Percentiles rank a stretch among this genome's conserved stretches.
Evolutionary conservation across 2,329 filamentous ascomycete genomes (phyloP).

Genomic region (Pseudogymnoascus sp.): DNA sequence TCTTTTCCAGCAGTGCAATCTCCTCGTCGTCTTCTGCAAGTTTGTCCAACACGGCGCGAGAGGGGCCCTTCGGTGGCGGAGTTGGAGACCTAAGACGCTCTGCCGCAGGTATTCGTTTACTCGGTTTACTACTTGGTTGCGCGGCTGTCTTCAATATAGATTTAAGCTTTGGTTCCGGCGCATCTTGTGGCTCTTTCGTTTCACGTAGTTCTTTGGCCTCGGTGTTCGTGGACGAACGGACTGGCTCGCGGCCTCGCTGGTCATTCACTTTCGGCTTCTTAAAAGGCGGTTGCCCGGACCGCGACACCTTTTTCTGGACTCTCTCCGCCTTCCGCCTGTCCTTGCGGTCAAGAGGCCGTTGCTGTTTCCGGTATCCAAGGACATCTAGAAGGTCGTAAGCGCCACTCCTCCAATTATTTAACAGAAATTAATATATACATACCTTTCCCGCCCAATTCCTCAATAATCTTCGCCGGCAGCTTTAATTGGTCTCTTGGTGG

Average conservation of each 20-base stretch:
- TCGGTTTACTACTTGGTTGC: slow-evolving; percentile 11
- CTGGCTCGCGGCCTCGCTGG: background rate
- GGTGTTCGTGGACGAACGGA: background rate
- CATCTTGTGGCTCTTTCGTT: background rate
- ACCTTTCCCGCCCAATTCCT: slow-evolving; percentile 34
- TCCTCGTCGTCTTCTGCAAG: slow-evolving; percentile 78
- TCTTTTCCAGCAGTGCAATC: slow-evolving; percentile 80
- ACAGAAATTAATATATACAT: background rate
- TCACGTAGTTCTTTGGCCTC: background rate
- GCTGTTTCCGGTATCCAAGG: slow-evolving; percentile 16
- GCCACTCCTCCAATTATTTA: background rate
- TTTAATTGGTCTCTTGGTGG: slow-evolving; percentile 31
- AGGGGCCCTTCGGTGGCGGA: slow-evolving; percentile 16
- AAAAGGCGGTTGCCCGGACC: slow-evolving; percentile 10
- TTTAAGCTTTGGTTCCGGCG: slow-evolving; percentile 18
- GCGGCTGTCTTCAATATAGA: slow-evolving; percentile 24
- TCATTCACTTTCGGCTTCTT: background rate
- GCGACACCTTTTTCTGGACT: slow-evolving; percentile 23
- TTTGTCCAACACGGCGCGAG: slow-evolving; percentile 45
- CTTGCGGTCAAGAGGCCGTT: slow-evolving; percentile 20
- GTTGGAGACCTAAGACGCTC: slow-evolving; percentile 14
- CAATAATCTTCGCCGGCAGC: slow-evolving; percentile 36
- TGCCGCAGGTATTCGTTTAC: slow-evolving; percentile 7
- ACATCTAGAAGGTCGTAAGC: slow-evolving; percentile 16
- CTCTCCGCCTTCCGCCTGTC: slow-evolving; percentile 26